Conservation (phyloP, 305 asterid genomes). For the Solanum aculeatissimum region DNA sequence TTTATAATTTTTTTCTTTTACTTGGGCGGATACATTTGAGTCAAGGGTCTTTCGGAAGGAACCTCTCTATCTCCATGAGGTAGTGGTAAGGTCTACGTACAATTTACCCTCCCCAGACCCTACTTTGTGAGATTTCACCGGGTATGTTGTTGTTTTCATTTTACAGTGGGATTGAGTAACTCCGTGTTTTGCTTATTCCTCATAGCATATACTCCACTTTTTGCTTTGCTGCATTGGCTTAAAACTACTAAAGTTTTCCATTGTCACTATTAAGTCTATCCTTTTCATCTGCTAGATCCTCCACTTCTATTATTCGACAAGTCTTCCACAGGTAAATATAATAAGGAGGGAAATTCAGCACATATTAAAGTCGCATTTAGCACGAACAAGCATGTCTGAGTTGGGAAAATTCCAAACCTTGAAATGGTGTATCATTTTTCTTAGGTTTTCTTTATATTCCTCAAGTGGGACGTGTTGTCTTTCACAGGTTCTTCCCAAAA, state of each 20-base stretch:
- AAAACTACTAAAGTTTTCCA: neutral
- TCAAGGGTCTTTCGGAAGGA: too few species aligned
- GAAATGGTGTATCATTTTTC: constrained; percentile 53
- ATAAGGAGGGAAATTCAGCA: neutral
- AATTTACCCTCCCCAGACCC: too few species aligned
- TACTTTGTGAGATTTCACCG: too few species aligned
- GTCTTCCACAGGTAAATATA: neutral
- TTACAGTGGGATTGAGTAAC: neutral
- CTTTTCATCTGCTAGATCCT: neutral
- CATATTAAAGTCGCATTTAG: neutral
- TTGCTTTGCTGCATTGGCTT: neutral
- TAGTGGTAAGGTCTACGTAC: too few species aligned
- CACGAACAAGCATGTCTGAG: neutral
- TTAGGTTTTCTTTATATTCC: constrained; percentile 75
- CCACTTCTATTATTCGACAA: neutral
- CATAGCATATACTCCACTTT: neutral
- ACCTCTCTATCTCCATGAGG: too few species aligned
- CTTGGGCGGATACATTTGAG: too few species aligned
- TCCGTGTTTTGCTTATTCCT: neutral
- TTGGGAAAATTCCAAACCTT: constrained; percentile 38
- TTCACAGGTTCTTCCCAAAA: constrained; percentile 47
- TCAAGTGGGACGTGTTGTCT: constrained; percentile 75
- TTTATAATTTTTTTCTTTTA: neutral
- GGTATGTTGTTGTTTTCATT: too few species aligned
- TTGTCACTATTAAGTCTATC: neutral